Percentiles rank a stretch among this genome's conserved stretches.
These are phyloP conservation scores for Podosphaera aphanis DNA, from an alignment of 2,329 filamentous ascomycete species.

Conservation along the genomic window DNA sequence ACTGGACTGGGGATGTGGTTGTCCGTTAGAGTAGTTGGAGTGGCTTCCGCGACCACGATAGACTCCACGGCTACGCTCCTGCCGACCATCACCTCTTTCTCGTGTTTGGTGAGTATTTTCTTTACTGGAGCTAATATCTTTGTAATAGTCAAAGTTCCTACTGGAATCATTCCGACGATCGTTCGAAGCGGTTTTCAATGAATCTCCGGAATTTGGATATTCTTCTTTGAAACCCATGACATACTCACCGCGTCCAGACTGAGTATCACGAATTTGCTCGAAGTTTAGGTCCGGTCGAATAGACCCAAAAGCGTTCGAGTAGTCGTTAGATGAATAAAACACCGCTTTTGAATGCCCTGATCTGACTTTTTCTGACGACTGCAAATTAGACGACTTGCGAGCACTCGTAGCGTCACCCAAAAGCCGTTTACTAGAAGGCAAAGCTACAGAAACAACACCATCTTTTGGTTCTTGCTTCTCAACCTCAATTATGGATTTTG, in stretches of 20 bases:
- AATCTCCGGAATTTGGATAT: slow-evolving; percentile 9
- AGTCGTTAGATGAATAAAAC: slow-evolving; percentile 8
- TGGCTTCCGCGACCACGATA: slow-evolving; percentile 22
- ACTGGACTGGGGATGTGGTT: slow-evolving; percentile 14
- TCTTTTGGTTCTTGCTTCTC: slow-evolving; percentile 4
- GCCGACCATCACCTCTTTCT: slow-evolving; percentile 18
- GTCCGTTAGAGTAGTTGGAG: slow-evolving; percentile 14
- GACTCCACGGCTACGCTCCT: slow-evolving; percentile 22
- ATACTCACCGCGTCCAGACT: slow-evolving; percentile 6
- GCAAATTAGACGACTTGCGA: slow-evolving; percentile 9
- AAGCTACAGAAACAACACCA: slow-evolving; percentile 10
- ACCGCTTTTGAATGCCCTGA: slow-evolving; percentile 9
- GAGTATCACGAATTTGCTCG: slow-evolving; percentile 5
- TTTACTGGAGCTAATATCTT: slow-evolving; percentile 11
- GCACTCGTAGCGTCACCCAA: slow-evolving; percentile 7
- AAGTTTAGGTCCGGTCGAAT: slow-evolving; percentile 12
- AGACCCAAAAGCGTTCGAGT: slow-evolving; percentile 14
- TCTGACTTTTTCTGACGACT: slow-evolving; percentile 11
- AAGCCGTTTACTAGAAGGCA: slow-evolving; percentile 13
- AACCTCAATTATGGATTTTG: background rate
- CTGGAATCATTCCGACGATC: slow-evolving; percentile 15
- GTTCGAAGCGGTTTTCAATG: slow-evolving; percentile 6
- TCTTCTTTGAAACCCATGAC: slow-evolving; percentile 4
- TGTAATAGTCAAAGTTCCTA: slow-evolving; percentile 12
- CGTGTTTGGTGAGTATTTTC: slow-evolving; percentile 12